Conservation (phyloP, 371 early-diverging fungal genomes). For the Apophysomyces variabilis region DNA sequence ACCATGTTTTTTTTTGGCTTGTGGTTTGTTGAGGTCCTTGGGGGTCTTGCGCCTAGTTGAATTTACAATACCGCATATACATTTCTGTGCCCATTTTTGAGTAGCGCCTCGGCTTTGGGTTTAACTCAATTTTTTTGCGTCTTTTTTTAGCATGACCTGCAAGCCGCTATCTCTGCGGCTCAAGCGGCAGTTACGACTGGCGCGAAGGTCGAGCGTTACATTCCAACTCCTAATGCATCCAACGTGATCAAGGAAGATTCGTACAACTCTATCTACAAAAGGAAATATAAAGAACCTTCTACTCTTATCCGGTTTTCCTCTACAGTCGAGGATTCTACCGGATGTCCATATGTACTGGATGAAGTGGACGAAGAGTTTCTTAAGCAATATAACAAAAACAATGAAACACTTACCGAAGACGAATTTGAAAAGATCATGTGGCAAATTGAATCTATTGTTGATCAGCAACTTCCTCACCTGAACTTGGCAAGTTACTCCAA, state of each 20-base stretch:
- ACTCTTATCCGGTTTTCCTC: slow-evolving; percentile 87
- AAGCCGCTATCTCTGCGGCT: slow-evolving; percentile 88
- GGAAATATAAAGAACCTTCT: slow-evolving; percentile 71
- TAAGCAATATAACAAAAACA: slow-evolving; percentile 50
- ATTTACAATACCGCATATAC: slow-evolving; percentile 32
- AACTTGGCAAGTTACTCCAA: slow-evolving; percentile 40
- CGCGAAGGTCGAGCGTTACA: slow-evolving; percentile 64
- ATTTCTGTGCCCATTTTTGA: slow-evolving; percentile 5
- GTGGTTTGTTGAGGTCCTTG: slow-evolving; percentile 16
- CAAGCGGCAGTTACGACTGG: slow-evolving; percentile 72
- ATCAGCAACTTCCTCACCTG: slow-evolving; percentile 50
- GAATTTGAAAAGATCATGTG: slow-evolving; percentile 82
- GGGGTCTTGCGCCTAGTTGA: slow-evolving; percentile 10
- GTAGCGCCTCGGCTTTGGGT: slow-evolving; percentile 16
- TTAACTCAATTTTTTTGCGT: slow-evolving; percentile 21
- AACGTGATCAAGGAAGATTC: slow-evolving; percentile 54
- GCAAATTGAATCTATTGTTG: slow-evolving; percentile 69
- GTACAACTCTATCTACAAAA: slow-evolving; percentile 71
- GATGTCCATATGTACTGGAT: slow-evolving; percentile 87
- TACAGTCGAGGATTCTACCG: slow-evolving; percentile 85
- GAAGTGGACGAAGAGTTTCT: slow-evolving; percentile 84
- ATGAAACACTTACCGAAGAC: slow-evolving; percentile 60
- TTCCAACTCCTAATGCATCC: slow-evolving; percentile 95
- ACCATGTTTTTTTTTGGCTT: slow-evolving; percentile 14
- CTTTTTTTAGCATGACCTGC: slow-evolving; percentile 85